A percentile compares a stretch with the other conserved stretches of the same genome.
These are phyloP conservation scores for Sicyos edulis DNA, from an alignment of 306 rosid genomes.

Conservation along the genomic window DNA sequence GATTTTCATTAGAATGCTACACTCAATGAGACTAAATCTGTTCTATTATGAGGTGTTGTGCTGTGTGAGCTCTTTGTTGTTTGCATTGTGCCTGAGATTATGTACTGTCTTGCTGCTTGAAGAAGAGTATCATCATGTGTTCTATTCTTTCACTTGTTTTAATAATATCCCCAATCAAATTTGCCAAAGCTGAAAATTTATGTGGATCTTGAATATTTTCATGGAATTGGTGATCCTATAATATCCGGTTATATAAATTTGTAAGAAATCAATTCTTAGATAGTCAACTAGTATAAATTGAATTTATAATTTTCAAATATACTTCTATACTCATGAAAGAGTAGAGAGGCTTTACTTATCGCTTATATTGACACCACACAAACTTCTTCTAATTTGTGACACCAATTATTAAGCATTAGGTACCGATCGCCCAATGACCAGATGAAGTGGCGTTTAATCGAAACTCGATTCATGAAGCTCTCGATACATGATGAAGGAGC, in stretches of 20 bases:
- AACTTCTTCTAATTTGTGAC: no score
- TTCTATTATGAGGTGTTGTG: conserved; percentile 1
- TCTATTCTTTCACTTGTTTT: conserved; percentile 19
- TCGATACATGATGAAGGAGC: no score
- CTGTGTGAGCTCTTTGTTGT: conserved; percentile 10
- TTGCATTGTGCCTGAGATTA: conserved; percentile 8
- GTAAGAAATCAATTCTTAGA: not conserved
- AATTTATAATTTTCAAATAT: no score
- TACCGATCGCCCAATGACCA: no score
- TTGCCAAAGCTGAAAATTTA: conserved; percentile 20
- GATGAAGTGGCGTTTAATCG: no score
- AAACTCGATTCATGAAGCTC: no score
- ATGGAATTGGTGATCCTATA: no score
- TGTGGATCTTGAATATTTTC: no score
- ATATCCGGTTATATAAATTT: conserved; percentile 28
- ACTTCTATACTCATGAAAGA: no score
- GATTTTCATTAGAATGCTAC: conserved; percentile 15
- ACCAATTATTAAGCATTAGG: no score
- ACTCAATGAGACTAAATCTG: not conserved
- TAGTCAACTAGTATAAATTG: not conserved
- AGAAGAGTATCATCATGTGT: not conserved
- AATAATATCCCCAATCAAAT: conserved; percentile 69
- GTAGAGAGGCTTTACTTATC: no score
- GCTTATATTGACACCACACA: no score
- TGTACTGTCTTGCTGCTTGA: conserved; percentile 16